phyloP scores from a whole-genome alignment of 1,139 yeast species.

The Nakaseomyces kungkrabaensis region DNA sequence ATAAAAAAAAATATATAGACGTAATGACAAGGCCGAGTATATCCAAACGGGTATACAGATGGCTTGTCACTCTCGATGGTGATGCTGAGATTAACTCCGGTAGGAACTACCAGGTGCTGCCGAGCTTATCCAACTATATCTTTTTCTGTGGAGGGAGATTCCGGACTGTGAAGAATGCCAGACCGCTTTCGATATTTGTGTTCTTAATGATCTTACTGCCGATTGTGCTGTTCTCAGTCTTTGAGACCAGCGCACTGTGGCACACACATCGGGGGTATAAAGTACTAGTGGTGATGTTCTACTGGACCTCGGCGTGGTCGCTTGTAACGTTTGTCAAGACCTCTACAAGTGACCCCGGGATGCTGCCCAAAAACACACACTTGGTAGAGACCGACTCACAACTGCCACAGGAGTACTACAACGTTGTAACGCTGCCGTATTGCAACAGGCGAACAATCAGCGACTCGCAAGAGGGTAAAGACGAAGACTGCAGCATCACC shows the following conservation, averaged over 20 bases:
- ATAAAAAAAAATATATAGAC: neutral
- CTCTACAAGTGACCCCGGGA: slow-evolving; percentile 60
- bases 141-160: slow-evolving; percentile 61
- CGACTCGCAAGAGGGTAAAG: slow-evolving; percentile 2
- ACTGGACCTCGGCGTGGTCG: slow-evolving; percentile 41
- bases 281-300: slow-evolving; percentile 45
- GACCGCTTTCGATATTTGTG: slow-evolving; percentile 33
- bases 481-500: slow-evolving; percentile 30
- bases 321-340: slow-evolving; percentile 40
- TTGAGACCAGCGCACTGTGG: slow-evolving; percentile 30
- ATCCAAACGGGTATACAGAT: slow-evolving; percentile 12
- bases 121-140: slow-evolving; percentile 26
- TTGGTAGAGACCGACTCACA: slow-evolving; percentile 27
- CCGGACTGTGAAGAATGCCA: slow-evolving; percentile 33
- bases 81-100: slow-evolving; percentile 11
- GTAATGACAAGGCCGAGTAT: neutral
- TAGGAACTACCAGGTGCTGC: slow-evolving; percentile 16
- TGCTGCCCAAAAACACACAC: slow-evolving; percentile 61
- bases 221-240: slow-evolving; percentile 41
- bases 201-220: slow-evolving; percentile 36
- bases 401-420: slow-evolving; percentile 58
- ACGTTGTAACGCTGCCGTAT: slow-evolving; percentile 44
- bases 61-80: slow-evolving; percentile 26
- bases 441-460: neutral
- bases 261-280: slow-evolving; percentile 38